phyloP scores from a whole-genome alignment of 1,284 basidiomycete genomes.

The Veloboletus limbatus region DNA sequence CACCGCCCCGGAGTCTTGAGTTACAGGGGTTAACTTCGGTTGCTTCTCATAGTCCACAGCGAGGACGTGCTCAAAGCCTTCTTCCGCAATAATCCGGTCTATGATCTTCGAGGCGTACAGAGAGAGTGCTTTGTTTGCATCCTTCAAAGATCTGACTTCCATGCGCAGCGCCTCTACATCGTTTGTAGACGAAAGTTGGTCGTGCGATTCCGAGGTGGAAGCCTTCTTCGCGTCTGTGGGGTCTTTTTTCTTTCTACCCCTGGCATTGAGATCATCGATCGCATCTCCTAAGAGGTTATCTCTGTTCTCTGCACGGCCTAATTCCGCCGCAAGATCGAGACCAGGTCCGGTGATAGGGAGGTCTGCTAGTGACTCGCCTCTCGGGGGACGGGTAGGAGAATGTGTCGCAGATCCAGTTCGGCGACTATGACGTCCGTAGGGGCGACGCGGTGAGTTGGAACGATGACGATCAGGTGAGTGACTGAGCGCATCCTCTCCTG shows the following conservation, averaged over 20 bases:
- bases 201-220: slow-evolving; percentile 42
- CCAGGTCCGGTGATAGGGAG: slow-evolving; percentile 83
- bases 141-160: slow-evolving; percentile 88
- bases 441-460: slow-evolving; percentile 42
- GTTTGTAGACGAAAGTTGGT: slow-evolving; percentile 41
- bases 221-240: slow-evolving; percentile 39
- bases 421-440: slow-evolving; percentile 47
- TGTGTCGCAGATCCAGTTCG: slow-evolving; percentile 52
- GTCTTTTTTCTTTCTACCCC: slow-evolving; percentile 52
- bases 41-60: slow-evolving; percentile 81
- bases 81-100: slow-evolving; percentile 90
- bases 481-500: slow-evolving; percentile 33
- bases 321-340: slow-evolving; percentile 84
- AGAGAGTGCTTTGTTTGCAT: slow-evolving; percentile 92
- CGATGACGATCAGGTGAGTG: slow-evolving; percentile 39
- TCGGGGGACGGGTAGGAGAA: slow-evolving; percentile 43
- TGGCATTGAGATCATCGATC: slow-evolving; percentile 49
- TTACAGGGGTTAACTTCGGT: slow-evolving; percentile 34
- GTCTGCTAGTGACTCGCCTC: slow-evolving; percentile 75
- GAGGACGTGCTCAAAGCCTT: slow-evolving; percentile 92
- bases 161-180: slow-evolving; percentile 69
- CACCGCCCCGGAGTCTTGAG: slow-evolving; percentile 6
- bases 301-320: slow-evolving; percentile 84
- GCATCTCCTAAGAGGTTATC: slow-evolving; percentile 59
- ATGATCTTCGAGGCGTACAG: slow-evolving; percentile 96